These are phyloP conservation scores for Apiospora hydei DNA, from an alignment of 2,329 filamentous ascomycete species.

Conservation along the genomic window DNA sequence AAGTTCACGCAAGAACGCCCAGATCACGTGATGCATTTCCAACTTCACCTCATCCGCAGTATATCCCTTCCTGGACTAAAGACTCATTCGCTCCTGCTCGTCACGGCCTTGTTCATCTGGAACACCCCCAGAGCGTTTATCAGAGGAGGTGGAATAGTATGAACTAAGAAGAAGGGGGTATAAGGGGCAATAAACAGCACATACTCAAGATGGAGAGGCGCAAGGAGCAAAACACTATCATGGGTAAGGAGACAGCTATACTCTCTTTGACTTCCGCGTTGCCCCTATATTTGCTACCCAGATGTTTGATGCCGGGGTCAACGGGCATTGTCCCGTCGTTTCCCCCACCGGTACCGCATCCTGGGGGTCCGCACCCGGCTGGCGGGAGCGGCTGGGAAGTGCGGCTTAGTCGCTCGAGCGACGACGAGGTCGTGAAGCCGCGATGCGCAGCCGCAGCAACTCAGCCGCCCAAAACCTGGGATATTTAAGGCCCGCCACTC, in stretches of 20 bases:
- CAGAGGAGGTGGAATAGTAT: neutral
- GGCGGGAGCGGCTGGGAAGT: neutral
- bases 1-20: neutral
- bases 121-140: neutral
- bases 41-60: neutral
- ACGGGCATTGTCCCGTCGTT: neutral
- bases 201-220: conserved; percentile 32
- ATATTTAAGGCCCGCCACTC: neutral
- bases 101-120: neutral
- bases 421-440: neutral
- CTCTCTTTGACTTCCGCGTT: conserved; percentile 9
- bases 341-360: neutral
- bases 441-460: neutral
- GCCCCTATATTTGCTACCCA: too few species aligned
- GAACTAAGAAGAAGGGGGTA: neutral
- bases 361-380: neutral
- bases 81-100: neutral
- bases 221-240: conserved; percentile 37
- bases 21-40: neutral
- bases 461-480: neutral
- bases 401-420: neutral
- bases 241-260: conserved; percentile 35
- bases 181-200: neutral
- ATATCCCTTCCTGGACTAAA: neutral
- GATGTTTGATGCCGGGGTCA: too few species aligned